Conservation (phyloP, 108 stramenopile genomes). For the Bacterosira constricta region DNA sequence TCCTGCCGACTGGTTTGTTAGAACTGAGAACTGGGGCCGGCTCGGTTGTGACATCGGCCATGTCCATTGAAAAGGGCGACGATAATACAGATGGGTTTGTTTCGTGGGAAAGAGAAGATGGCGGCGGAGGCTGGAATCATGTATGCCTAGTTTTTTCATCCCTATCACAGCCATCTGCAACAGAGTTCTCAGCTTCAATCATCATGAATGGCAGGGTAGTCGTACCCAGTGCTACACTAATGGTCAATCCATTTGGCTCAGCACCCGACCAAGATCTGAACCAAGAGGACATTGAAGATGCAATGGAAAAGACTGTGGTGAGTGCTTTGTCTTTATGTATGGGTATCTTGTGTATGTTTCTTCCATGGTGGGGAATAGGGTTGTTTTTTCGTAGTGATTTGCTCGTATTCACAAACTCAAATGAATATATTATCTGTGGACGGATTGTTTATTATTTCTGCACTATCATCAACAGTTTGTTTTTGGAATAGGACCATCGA, state of each 20-base stretch:
- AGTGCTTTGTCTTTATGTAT: too few species aligned
- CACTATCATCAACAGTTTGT: too few species aligned
- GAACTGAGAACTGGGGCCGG: constrained; percentile 76
- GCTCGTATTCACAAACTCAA: too few species aligned
- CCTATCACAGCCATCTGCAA: constrained; percentile 20
- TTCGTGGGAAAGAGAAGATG: constrained; percentile 55
- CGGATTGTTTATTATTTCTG: too few species aligned
- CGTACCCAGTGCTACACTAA: constrained; percentile 30
- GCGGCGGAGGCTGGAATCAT: constrained; percentile 85
- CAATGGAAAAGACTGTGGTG: constrained; percentile 68
- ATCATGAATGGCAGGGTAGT: constrained; percentile 62
- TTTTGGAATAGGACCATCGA: constrained; percentile 72
- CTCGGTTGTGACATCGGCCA: constrained; percentile 41
- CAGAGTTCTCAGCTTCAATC: constrained; percentile 55
- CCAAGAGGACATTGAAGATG: constrained; percentile 65
- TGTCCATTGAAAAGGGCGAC: constrained; percentile 25
- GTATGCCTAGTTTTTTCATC: constrained; percentile 71
- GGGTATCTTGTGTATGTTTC: too few species aligned
- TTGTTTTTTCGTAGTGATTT: too few species aligned
- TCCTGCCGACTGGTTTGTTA: constrained; percentile 68
- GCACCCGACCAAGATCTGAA: constrained; percentile 40
- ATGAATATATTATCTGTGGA: too few species aligned
- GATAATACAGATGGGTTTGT: constrained; percentile 53
- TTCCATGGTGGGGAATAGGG: too few species aligned
- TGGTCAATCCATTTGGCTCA: constrained; percentile 50